A percentile compares a stretch with the other conserved stretches of the same genome.
Conservation (phyloP, 1,139 yeast species). For the Saccharomyces pastorianus region DNA sequence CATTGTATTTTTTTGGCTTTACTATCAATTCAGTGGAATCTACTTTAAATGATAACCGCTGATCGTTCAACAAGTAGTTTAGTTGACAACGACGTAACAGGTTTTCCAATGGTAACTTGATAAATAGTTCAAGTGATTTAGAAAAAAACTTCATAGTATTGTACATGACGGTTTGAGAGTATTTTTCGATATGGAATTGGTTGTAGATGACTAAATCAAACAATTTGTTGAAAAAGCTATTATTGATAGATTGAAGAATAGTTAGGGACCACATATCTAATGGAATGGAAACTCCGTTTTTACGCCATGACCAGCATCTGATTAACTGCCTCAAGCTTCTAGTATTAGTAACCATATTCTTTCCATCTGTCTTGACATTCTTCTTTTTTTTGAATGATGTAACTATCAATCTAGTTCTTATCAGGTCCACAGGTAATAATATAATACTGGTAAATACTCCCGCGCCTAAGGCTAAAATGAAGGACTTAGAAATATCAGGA, state of each 20-base stretch:
- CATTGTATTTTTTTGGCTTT: slow-evolving; percentile 44
- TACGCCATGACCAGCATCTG: slow-evolving; percentile 34
- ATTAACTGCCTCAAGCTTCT: slow-evolving; percentile 33
- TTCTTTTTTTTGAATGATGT: slow-evolving; percentile 32
- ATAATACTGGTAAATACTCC: slow-evolving; percentile 68
- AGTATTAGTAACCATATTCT: slow-evolving; percentile 12
- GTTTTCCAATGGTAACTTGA: slow-evolving; percentile 83
- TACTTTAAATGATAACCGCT: slow-evolving; percentile 23
- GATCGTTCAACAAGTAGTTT: slow-evolving; percentile 40
- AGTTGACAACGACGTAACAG: slow-evolving; percentile 78
- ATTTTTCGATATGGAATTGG: slow-evolving; percentile 59
- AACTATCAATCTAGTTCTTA: slow-evolving; percentile 67
- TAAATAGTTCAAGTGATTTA: slow-evolving; percentile 57
- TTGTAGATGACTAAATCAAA: slow-evolving; percentile 69
- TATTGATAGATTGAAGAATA: slow-evolving; percentile 47
- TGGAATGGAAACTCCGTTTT: slow-evolving; percentile 27
- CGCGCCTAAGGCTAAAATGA: slow-evolving; percentile 61
- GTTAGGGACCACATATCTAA: slow-evolving; percentile 22
- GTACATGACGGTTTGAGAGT: slow-evolving; percentile 55
- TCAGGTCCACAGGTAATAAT: slow-evolving; percentile 73
- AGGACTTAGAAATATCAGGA: slow-evolving; percentile 45
- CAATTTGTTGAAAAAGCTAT: slow-evolving; percentile 47
- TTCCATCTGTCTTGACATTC: neutral
- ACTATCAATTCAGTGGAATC: slow-evolving; percentile 42
- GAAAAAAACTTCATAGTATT: slow-evolving; percentile 46